A percentile compares a stretch with the other conserved stretches of the same genome.
Evolutionary conservation across 2,329 filamentous ascomycete genomes (phyloP).

Genomic region (Acephala macrosclerotiorum): DNA sequence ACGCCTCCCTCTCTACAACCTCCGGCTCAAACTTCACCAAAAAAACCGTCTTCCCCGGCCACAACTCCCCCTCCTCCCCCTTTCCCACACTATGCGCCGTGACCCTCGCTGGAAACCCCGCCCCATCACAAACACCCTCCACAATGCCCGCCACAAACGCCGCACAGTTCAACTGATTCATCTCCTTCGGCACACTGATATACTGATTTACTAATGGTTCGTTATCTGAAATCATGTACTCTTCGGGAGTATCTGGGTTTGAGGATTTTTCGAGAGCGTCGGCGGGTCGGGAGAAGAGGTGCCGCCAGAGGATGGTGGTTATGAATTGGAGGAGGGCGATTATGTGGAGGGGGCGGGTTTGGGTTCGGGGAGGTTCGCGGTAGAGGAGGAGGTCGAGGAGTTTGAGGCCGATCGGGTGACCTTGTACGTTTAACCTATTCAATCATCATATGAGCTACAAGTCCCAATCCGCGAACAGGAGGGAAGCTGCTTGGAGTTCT

Average conservation of each 20-base stretch:
- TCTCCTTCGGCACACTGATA: conserved; percentile 91
- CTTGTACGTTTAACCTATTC: conserved; percentile 84
- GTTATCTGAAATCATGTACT: conserved; percentile 99
- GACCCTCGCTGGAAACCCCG: conserved; percentile 86
- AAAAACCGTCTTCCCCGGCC: conserved; percentile 96
- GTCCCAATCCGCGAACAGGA: background rate
- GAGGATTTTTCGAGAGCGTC: conserved; percentile 91
- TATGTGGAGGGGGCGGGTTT: conserved; percentile 84
- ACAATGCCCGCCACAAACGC: conserved; percentile 95
- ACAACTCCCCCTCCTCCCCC: conserved; percentile 74
- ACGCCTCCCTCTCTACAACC: conserved; percentile 90
- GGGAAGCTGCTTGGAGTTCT: background rate
- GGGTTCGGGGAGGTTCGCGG: conserved; percentile 73
- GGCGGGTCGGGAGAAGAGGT: conserved; percentile 89
- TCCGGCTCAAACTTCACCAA: conserved; percentile 91
- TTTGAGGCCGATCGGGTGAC: conserved; percentile 91
- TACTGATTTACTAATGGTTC: conserved; percentile 96
- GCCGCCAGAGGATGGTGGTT: conserved; percentile 88
- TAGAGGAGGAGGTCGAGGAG: conserved; percentile 95
- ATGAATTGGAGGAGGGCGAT: conserved; percentile 94
- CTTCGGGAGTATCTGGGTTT: conserved; percentile 82
- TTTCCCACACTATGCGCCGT: conserved; percentile 82
- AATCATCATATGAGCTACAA: background rate
- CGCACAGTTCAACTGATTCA: conserved; percentile 95
- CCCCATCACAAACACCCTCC: conserved; percentile 94